phyloP scores from a whole-genome alignment of 495 filamentous ascomycete species.

The Xeromyces bisporus region DNA sequence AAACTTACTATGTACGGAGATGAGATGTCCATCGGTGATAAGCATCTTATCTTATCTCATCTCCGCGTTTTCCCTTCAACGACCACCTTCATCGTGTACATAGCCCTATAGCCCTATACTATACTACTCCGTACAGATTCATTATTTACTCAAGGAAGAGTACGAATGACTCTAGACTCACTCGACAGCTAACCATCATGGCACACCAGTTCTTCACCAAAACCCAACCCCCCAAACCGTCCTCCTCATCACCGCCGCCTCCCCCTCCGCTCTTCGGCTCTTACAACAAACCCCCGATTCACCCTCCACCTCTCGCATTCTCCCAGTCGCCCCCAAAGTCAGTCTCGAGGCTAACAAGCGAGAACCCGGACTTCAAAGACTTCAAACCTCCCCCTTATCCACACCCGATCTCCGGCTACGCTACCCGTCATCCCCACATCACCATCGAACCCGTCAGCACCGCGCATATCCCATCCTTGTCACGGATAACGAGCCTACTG shows the following conservation, averaged over 20 bases:
- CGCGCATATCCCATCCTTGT: constrained; percentile 53
- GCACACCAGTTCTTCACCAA: constrained; percentile 29
- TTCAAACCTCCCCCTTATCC: constrained; percentile 20
- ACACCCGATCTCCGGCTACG: constrained; percentile 14
- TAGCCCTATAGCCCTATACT: no score
- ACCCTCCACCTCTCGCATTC: constrained; percentile 13
- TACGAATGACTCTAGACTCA: not conserved
- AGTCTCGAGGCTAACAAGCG: constrained; percentile 4
- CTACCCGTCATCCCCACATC: constrained; percentile 24
- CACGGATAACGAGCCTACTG: constrained; percentile 65
- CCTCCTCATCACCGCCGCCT: constrained; percentile 13
- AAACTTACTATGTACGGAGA: no score
- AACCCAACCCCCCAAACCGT: constrained; percentile 12
- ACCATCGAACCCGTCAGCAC: constrained; percentile 42
- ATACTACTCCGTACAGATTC: no score
- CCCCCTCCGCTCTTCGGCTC: constrained; percentile 8
- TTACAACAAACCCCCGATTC: constrained; percentile 15
- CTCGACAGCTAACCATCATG: constrained; percentile 10
- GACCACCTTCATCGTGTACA: no score
- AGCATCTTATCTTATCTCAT: constrained; percentile 30
- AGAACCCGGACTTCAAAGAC: constrained; percentile 4
- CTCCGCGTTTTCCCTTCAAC: no score
- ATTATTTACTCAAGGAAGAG: not conserved
- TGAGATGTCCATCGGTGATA: no score
- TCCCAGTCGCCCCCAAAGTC: constrained; percentile 7